phyloP scores from a whole-genome alignment of 2,329 filamentous ascomycete species.

The Ilyonectria destructans region DNA sequence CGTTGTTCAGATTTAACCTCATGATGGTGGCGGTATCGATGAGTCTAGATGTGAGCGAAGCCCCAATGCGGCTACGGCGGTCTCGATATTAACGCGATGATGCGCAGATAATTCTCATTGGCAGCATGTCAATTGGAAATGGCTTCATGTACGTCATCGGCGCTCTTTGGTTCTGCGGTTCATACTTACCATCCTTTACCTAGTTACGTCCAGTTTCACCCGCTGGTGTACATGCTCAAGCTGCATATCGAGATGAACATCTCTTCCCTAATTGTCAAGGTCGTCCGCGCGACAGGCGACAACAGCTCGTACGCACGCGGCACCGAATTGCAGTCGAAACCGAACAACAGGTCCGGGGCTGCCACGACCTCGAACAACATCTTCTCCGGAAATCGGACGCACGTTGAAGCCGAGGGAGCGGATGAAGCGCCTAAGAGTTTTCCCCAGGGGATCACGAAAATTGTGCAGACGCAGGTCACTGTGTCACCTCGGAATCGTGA shows the following conservation, averaged over 20 bases:
- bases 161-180: too few species aligned
- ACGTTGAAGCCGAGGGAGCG: slow-evolving; percentile 24
- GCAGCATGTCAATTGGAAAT: slow-evolving; percentile 30
- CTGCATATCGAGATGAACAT: slow-evolving; percentile 37
- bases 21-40: slow-evolving; percentile 52
- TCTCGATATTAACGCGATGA: not conserved
- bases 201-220: slow-evolving; percentile 48
- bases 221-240: slow-evolving; percentile 44
- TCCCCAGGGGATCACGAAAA: slow-evolving; percentile 43
- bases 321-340: slow-evolving; percentile 40
- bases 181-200: not conserved
- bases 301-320: slow-evolving; percentile 37
- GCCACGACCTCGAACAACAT: slow-evolving; percentile 12
- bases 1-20: slow-evolving; percentile 27
- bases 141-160: not conserved
- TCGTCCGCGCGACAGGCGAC: slow-evolving; percentile 45
- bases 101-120: slow-evolving; percentile 41
- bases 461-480: slow-evolving; percentile 43
- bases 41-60: slow-evolving; percentile 72
- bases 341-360: slow-evolving; percentile 16
- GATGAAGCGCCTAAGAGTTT: not conserved
- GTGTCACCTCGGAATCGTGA: slow-evolving; percentile 31
- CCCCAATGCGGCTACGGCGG: not conserved
- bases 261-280: slow-evolving; percentile 41
- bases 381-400: slow-evolving; percentile 17